A percentile compares a stretch with the other conserved stretches of the same genome.
Evolutionary conservation across 805 yeast genomes (phyloP).

Genomic region (Cyberlindnera amylophila): DNA sequence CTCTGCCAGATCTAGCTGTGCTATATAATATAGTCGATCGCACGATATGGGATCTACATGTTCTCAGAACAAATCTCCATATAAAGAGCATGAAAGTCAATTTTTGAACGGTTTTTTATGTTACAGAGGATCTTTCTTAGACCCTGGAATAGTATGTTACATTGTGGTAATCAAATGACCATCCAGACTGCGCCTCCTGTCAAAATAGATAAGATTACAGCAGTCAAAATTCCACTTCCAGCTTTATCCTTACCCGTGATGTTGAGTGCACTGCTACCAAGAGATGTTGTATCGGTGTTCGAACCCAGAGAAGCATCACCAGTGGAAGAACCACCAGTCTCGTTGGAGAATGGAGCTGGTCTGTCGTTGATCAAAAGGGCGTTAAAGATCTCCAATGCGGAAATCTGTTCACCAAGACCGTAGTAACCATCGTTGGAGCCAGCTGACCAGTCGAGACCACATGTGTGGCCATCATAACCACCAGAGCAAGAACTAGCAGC

Average conservation of each 20-base stretch:
- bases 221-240: conserved; percentile 89
- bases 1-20: no score
- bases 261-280: conserved; percentile 34
- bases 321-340: conserved; percentile 49
- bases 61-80: no score
- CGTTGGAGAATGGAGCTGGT: conserved; percentile 51
- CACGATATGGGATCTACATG: no score
- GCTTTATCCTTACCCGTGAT: conserved; percentile 68
- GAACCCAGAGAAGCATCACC: conserved; percentile 56
- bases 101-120: no score
- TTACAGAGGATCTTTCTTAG: no score
- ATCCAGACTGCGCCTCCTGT: conserved; percentile 79
- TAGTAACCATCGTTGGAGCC: conserved; percentile 58
- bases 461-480: conserved; percentile 71
- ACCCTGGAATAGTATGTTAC: no score
- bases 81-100: no score
- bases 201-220: conserved; percentile 57
- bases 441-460: conserved; percentile 66
- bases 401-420: conserved; percentile 80
- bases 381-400: conserved; percentile 63
- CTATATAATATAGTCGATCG: no score
- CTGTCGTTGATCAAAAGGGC: conserved; percentile 40
- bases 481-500: conserved; percentile 73
- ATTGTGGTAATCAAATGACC: conserved; percentile 38
- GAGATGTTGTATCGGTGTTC: conserved; percentile 36